Evolutionary conservation across 2,329 filamentous ascomycete species (phyloP), one percentile per base, ranked within the genome.

Genomic region (Incumbomyces delicatus): DNA sequence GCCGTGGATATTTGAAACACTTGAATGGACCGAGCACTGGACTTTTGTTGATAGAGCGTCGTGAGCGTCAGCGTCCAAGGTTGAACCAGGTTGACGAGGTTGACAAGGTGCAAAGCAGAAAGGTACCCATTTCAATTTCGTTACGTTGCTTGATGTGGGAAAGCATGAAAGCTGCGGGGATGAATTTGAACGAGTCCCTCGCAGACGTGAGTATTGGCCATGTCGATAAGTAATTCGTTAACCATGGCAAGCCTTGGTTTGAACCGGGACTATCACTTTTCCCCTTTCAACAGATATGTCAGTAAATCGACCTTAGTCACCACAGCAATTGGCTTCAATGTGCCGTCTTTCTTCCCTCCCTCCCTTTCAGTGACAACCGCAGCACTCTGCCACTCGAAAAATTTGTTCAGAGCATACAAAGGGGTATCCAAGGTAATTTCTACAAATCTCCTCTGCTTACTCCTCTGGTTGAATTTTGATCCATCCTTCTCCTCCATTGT

Each of bases 261-360:
- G 22, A 27, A 27, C 4, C 6, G 4, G 33, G 22, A 46, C 31
- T 16, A 39, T 16, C 8, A 7, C 27, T 44, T 47, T 27, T 34
- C n/a, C 42, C 41, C 37, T 43, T 41, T 47, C 22, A 49, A 43
- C 77, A 98, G 80, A 83, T 87, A 98, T 35, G 83, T 88, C 59
- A 98, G 68, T 58, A 98, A 66, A 68, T 98, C 92, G 4, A 98
- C 92, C 76, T 98, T 98, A 29, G 92, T 57, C 6, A 94, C 89
- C 7, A 98, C 80, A 6, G 87, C 92, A 41, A 92, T 73, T 1
- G 94, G 88, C 72, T 87, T 94, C 56, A 80, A 63, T 38, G 76
- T 76, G 11, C 70, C 77, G 50, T 73, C 67, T 27, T 53, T 51
- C 10, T 43, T 35, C 20, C n/a, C 33, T 11, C 17, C 32, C 11